Evolutionary conservation across 768 basidiomycete genomes (phyloP).

Genomic region (Tricholoma hemisulphureum): DNA sequence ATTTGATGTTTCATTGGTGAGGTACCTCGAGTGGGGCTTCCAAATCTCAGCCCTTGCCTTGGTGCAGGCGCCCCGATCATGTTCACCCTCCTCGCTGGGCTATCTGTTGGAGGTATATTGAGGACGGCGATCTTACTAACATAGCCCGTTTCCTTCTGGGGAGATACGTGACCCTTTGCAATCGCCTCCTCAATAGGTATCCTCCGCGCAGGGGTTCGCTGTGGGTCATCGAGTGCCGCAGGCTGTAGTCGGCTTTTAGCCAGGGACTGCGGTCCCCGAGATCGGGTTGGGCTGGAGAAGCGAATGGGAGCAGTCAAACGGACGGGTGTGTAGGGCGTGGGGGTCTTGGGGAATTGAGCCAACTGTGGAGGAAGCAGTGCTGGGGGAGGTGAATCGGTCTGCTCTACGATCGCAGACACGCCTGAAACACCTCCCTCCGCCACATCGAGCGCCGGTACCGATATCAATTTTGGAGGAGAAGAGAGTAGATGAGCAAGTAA

Average conservation of each 20-base stretch:
- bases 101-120: constrained; percentile 32
- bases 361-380: not conserved
- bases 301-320: constrained; percentile 18
- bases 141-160: constrained; percentile 36
- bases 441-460: not conserved
- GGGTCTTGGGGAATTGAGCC: constrained; percentile 18
- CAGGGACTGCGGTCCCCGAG: constrained; percentile 25
- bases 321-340: constrained; percentile 15
- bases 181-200: constrained; percentile 56
- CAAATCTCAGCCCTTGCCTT: constrained; percentile 27
- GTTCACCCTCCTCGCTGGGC: constrained; percentile 43
- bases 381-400: not conserved
- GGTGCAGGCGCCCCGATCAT: constrained; percentile 35
- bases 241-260: constrained; percentile 32
- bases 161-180: constrained; percentile 48
- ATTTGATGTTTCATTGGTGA: constrained; percentile 32
- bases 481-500: constrained; percentile 40
- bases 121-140: constrained; percentile 24
- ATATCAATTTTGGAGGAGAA: constrained; percentile 13
- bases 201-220: constrained; percentile 62
- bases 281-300: constrained; percentile 16
- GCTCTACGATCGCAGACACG: not conserved
- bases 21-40: constrained; percentile 23
- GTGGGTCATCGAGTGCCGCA: constrained; percentile 33
- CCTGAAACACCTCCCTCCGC: not conserved